Evolutionary conservation across 2,329 filamentous ascomycete species (phyloP).

Genomic region (Lecanicillium sp.): DNA sequence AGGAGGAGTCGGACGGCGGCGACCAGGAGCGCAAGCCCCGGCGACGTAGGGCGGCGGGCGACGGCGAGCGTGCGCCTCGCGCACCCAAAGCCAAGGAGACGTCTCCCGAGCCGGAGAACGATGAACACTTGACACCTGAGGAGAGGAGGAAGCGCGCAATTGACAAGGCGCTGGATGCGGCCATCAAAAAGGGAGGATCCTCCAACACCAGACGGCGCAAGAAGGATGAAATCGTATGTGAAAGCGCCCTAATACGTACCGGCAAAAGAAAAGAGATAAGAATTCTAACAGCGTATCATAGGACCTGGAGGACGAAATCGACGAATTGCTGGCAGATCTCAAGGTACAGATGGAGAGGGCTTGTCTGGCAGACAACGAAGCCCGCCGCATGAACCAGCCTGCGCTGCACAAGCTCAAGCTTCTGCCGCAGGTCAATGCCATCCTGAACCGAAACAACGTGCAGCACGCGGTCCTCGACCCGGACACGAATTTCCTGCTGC

Average conservation of each 20-base stretch:
- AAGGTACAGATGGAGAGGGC: constrained; percentile 87
- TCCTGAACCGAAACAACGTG: constrained; percentile 85
- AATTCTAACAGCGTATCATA: constrained; percentile 29
- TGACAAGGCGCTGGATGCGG: constrained; percentile 80
- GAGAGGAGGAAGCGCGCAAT: constrained; percentile 79
- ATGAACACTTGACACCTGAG: constrained; percentile 75
- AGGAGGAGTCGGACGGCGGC: constrained; percentile 42
- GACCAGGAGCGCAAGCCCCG: constrained; percentile 39
- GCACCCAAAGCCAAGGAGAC: constrained; percentile 38
- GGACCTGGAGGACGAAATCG: constrained; percentile 86
- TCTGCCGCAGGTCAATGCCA: constrained; percentile 78
- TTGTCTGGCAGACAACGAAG: constrained; percentile 77
- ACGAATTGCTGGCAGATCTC: constrained; percentile 82
- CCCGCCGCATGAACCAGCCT: constrained; percentile 70
- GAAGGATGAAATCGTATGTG: constrained; percentile 78
- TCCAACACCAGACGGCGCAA: constrained; percentile 66
- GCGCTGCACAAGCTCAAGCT: constrained; percentile 92
- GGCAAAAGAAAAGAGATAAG: background rate
- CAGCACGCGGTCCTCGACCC: constrained; percentile 83
- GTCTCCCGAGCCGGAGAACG: constrained; percentile 58
- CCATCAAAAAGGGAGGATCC: constrained; percentile 63
- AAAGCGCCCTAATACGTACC: too few relatives aligned
- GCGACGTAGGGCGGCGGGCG: constrained; percentile 40
- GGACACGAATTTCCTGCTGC: constrained; percentile 89
- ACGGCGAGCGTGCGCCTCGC: constrained; percentile 44